Evolutionary conservation across 1,284 basidiomycete species (phyloP), one percentile per base, ranked within the genome.

Genomic region (Tylopilus sp.): DNA sequence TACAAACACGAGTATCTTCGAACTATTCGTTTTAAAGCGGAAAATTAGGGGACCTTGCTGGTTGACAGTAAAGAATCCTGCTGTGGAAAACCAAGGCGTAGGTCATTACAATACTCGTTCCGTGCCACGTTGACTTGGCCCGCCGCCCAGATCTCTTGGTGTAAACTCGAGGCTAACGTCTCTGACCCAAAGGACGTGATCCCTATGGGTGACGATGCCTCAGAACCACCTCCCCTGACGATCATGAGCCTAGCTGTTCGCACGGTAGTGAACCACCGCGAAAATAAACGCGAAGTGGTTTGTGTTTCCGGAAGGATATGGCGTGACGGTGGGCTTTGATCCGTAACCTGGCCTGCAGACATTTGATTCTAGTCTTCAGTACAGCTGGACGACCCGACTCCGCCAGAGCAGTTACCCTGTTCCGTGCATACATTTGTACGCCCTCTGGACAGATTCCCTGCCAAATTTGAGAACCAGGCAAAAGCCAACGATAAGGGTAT

Each of bases 31-130:
- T 1, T 62, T 99, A 47, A 98, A 98, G 71, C 83, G 94, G 31
- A 94, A 93, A 71, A 97, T 99, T 55, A 98, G 97, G 92, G 97
- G 97, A 3, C 95, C 97, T 0, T 99, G 97, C 67, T 99, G 96
- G 97, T 75, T 99, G 43, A 80, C 88, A 52, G 79, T 99, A 55
- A 86, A 88, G 66, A 79, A 85, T 21, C 82, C 86, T 11, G 70
- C 79, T 39, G 71, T 92, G 18, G 85, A 88, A 47, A 71, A 84
- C 60, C 87, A 89, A 68, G 86, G 87, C 9, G 90, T 92, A 65
- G 48, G 86, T 70, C 6, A 7, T 21, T n/a, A 49, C 19, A 15
- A 36, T 23, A 43, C n/a, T 38, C 35, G 10, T 29, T 15, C 23
- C 8, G 40, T 34, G 26, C 13, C 34, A 35, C 16, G 26, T 35